Conservation (phyloP, 2,329 filamentous ascomycete genomes). For the Aspergillus oerlinghausenensis region DNA sequence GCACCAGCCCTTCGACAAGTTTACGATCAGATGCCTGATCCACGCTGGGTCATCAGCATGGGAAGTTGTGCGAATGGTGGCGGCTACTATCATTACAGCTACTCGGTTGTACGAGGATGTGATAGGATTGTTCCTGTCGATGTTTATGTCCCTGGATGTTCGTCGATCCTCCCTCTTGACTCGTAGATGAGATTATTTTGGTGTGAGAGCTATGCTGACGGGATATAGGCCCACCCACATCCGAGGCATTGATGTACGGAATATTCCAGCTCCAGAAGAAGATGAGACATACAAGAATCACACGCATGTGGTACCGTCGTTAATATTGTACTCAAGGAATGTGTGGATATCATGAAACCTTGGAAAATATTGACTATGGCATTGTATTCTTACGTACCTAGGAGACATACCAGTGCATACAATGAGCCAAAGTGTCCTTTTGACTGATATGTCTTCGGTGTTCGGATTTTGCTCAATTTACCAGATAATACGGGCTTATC, state of each 20-base stretch:
- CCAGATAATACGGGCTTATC: not conserved
- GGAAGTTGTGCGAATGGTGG: conserved; percentile 81
- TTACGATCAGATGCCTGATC: conserved; percentile 95
- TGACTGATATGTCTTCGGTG: not conserved
- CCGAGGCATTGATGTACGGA: conserved; percentile 55
- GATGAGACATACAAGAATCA: conserved; percentile 59
- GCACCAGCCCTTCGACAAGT: conserved; percentile 82
- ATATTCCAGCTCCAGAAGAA: conserved; percentile 79
- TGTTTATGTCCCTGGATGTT: conserved; percentile 78
- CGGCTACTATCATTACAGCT: conserved; percentile 85
- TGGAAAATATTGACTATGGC: not conserved
- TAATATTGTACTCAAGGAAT: conserved; percentile 15
- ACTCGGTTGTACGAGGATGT: conserved; percentile 71
- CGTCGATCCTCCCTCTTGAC: conserved; percentile 35
- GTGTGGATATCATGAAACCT: not conserved
- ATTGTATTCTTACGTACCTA: not conserved
- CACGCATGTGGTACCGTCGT: conserved; percentile 56
- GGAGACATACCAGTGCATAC: not conserved
- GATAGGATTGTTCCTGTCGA: conserved; percentile 80
- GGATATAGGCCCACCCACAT: conserved; percentile 45
- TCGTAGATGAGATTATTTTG: conserved; percentile 3
- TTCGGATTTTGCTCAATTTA: not conserved
- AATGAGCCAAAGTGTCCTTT: not conserved
- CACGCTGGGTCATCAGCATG: conserved; percentile 84
- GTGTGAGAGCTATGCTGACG: conserved; percentile 9